These are phyloP conservation scores for Monoraphidium neglectum DNA, from an alignment of 139 green algal species.

Conservation along the genomic window DNA sequence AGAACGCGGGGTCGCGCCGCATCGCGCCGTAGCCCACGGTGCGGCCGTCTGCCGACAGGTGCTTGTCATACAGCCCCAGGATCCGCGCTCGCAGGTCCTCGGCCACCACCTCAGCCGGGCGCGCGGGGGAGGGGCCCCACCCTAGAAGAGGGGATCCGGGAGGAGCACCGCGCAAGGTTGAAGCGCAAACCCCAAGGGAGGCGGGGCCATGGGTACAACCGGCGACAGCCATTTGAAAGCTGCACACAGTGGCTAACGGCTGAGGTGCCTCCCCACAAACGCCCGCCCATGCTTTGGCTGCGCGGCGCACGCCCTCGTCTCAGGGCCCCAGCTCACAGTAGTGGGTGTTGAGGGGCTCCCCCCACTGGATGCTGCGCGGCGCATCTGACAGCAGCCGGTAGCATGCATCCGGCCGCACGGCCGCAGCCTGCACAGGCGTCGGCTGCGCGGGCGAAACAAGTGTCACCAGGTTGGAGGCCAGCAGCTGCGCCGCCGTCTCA, in stretches of 20 bases:
- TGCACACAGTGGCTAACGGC: not conserved
- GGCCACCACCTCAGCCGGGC: conserved; percentile 62
- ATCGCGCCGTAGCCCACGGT: conserved; percentile 74
- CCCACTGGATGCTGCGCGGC: conserved; percentile 4
- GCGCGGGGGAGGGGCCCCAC: conserved; percentile 56
- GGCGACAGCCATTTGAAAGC: not conserved
- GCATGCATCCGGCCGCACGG: not conserved
- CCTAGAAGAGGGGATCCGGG: not conserved
- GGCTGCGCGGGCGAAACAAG: not conserved
- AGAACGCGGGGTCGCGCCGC: conserved; percentile 57
- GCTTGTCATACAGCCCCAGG: conserved; percentile 76
- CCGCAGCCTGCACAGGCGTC: not conserved
- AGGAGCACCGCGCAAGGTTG: not conserved
- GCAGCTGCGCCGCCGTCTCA: conserved; percentile 24
- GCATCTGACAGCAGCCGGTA: conserved; percentile 14
- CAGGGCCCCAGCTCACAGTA: not conserved
- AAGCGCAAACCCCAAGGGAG: not conserved
- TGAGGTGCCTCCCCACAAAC: not conserved
- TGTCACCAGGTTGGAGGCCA: conserved; percentile 33
- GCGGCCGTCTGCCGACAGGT: conserved; percentile 50
- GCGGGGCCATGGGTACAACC: not conserved
- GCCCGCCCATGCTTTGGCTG: too few species aligned
- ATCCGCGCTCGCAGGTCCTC: conserved; percentile 60
- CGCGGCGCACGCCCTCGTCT: not conserved
- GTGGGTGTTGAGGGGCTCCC: conserved; percentile 13